A percentile compares a stretch with the other conserved stretches of the same genome.
phyloP scores from a whole-genome alignment of 106 monocot genomes.

The Dioscorea zingiberensis region DNA sequence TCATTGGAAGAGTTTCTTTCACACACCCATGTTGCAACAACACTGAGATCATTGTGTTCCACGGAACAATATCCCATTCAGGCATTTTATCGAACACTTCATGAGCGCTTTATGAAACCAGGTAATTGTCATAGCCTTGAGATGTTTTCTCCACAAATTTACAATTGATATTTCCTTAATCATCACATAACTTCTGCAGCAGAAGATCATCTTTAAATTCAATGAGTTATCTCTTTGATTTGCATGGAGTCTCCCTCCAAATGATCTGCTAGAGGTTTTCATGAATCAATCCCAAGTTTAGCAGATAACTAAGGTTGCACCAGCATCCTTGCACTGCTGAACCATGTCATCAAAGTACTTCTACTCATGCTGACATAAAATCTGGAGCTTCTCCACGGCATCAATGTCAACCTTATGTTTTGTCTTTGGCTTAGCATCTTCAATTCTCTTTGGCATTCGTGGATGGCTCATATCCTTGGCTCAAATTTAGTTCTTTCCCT shows the following conservation, averaged over 20 bases:
- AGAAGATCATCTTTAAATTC: too few relatives aligned
- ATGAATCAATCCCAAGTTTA: constrained; percentile 99
- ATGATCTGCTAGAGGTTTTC: too few relatives aligned
- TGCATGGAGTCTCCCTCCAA: too few relatives aligned
- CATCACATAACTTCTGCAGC: too few relatives aligned
- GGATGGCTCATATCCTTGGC: constrained; percentile 99
- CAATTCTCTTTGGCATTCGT: constrained; percentile 94
- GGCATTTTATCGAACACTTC: constrained; percentile 51
- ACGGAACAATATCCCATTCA: constrained; percentile 61
- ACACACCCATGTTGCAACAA: constrained; percentile 31
- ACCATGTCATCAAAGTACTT: constrained; percentile 99
- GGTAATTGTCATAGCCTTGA: too few relatives aligned
- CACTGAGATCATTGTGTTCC: constrained; percentile 80
- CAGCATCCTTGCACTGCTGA: constrained; percentile 97
- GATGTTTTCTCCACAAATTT: too few relatives aligned
- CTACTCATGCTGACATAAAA: constrained; percentile 72
- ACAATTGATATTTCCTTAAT: too few relatives aligned
- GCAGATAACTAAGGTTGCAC: constrained; percentile 94
- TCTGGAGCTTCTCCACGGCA: constrained; percentile 92
- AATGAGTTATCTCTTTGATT: too few relatives aligned
- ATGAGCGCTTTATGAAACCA: too few relatives aligned
- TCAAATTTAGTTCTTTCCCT: constrained; percentile 89
- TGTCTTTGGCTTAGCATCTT: constrained; percentile 95
- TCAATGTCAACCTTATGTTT: too few relatives aligned
- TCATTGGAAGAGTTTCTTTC: constrained; percentile 35